Evolutionary conservation across 1,139 yeast species (phyloP).

Genomic region (Entelexis paramagnoliae): DNA sequence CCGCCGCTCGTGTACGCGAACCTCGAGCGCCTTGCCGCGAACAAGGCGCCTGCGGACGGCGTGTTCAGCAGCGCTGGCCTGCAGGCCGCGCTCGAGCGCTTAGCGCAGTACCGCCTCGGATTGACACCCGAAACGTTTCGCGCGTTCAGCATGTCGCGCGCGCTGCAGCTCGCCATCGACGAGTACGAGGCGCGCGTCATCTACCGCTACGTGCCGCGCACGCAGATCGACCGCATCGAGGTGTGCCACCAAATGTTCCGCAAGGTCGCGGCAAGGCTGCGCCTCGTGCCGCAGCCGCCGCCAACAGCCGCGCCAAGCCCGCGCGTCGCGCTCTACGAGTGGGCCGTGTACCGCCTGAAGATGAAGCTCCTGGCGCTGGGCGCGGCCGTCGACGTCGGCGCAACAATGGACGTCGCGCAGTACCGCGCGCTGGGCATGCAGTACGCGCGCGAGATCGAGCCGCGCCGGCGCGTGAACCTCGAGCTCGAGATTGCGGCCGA

Average conservation of each 20-base stretch:
- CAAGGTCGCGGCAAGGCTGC: neutral
- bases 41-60: constrained; percentile 86
- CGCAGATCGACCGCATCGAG: neutral
- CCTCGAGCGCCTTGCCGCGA: constrained; percentile 71
- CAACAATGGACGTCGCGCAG: neutral
- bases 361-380: neutral
- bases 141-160: constrained; percentile 91
- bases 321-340: neutral
- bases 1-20: constrained; percentile 84
- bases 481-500: neutral
- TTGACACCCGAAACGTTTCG: constrained; percentile 97
- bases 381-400: neutral
- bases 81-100: constrained; percentile 40
- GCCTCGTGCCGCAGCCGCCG: neutral
- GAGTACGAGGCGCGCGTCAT: constrained; percentile 26
- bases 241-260: neutral
- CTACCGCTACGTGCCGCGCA: neutral
- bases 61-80: constrained; percentile 75
- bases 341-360: neutral
- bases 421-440: neutral
- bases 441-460: neutral
- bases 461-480: neutral
- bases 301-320: neutral
- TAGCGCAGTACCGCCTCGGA: constrained; percentile 84
- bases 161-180: constrained; percentile 92